A percentile compares a stretch with the other conserved stretches of the same genome.
These are phyloP conservation scores for Paecilomyces variotii DNA, from an alignment of 2,329 filamentous ascomycete genomes.

Conservation along the genomic window DNA sequence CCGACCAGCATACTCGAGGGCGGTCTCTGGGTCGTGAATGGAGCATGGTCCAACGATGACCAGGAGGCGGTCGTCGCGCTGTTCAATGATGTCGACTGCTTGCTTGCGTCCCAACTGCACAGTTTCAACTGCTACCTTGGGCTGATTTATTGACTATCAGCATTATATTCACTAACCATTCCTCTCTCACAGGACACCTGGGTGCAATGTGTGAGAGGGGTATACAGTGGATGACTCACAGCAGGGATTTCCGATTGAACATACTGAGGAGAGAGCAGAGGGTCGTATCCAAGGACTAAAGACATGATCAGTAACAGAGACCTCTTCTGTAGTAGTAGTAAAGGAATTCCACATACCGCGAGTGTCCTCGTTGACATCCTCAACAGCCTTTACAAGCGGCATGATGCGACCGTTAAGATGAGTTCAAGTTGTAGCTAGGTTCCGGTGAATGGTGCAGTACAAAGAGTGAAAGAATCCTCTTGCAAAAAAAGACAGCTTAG, in stretches of 20 bases:
- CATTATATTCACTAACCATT: conserved; percentile 10
- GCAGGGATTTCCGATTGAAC: conserved; percentile 77
- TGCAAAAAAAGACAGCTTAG: too few species aligned
- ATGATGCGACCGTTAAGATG: conserved; percentile 17
- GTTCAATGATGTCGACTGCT: conserved; percentile 65
- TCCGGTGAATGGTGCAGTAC: too few species aligned
- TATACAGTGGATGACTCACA: conserved; percentile 47
- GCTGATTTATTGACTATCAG: conserved; percentile 19
- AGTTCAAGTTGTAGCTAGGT: background rate
- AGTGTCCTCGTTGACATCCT: conserved; percentile 38
- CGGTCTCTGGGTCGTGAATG: conserved; percentile 84
- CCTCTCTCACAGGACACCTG: conserved; percentile 62
- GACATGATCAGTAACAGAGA: background rate
- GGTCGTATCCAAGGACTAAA: conserved; percentile 88
- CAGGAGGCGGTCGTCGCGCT: conserved; percentile 73
- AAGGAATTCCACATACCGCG: conserved; percentile 26
- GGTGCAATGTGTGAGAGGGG: conserved; percentile 56
- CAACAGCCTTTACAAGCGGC: conserved; percentile 32
- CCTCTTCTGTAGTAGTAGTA: background rate
- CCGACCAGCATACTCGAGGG: conserved; percentile 77
- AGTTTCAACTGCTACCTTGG: conserved; percentile 30
- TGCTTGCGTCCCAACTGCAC: conserved; percentile 42
- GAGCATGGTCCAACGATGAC: conserved; percentile 95
- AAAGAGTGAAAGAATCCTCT: background rate
- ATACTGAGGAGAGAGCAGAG: conserved; percentile 79